Evolutionary conservation across 805 yeast genomes (phyloP).

Genomic region (Ogataea pini): DNA sequence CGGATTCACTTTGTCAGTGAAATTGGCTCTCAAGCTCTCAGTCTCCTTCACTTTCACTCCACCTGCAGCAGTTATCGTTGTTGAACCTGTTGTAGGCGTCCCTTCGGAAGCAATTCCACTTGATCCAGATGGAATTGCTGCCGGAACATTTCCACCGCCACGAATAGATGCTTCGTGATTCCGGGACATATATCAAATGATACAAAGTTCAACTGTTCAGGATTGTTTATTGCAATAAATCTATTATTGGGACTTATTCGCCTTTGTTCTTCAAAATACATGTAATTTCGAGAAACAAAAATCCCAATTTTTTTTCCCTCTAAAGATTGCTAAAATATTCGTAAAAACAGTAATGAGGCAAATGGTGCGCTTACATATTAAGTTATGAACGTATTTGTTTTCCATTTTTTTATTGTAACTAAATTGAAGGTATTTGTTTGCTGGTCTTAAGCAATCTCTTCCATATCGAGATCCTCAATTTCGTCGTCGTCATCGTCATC

Average conservation of each 20-base stretch:
- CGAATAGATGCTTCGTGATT: conserved; percentile 1
- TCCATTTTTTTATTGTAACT: neutral
- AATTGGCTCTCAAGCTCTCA: conserved; percentile 40
- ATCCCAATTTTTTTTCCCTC: neutral
- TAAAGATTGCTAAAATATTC: neutral
- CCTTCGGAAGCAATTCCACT: conserved; percentile 11
- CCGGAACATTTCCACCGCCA: conserved; percentile 2
- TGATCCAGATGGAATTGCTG: neutral
- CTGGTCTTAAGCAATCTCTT: conserved; percentile 51
- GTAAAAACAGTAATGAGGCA: neutral
- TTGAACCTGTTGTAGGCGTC: conserved; percentile 12
- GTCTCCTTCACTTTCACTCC: conserved; percentile 33
- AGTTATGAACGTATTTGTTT: neutral
- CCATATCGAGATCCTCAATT: conserved; percentile 76
- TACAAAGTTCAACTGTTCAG: neutral
- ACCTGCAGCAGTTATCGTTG: conserved; percentile 26
- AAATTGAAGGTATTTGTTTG: too few relatives aligned
- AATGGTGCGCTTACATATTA: neutral
- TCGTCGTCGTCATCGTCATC: conserved; percentile 54
- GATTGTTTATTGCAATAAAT: neutral
- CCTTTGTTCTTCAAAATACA: too few relatives aligned
- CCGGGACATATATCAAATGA: neutral
- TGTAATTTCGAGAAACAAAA: neutral
- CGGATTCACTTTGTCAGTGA: conserved; percentile 38
- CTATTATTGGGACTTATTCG: too few relatives aligned